Evolutionary conservation across 352 stramenopile genomes (phyloP), one percentile per base, ranked within the genome.

Genomic region (Globisporangium recalcitrans): DNA sequence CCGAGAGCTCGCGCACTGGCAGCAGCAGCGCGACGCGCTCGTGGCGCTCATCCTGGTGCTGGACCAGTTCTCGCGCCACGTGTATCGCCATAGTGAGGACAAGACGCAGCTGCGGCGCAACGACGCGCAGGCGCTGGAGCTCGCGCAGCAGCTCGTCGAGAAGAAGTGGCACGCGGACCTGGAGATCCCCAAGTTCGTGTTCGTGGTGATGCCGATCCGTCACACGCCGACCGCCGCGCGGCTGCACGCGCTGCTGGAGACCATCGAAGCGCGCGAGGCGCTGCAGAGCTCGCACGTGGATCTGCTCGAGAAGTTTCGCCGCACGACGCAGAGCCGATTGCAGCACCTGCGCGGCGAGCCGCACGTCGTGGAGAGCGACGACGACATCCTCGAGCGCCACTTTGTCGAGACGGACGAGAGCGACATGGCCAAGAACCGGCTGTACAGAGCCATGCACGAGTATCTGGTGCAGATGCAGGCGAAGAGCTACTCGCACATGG

Each of bases 61-160:
- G 19, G 90, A 97, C 65, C 90, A 96, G 64, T 87, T 96, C 65
- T 91, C 86, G 24, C 73, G 88, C 1, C 88, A 96, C 60, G 66
- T 94, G 10, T 87, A 90, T 60, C 78, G 88, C 46, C 54, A 74
- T 29, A 46, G 34, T 8, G 65, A 67, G 9, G 63, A 68, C 46
- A 65, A 74, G 26, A 59, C 65, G 26, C 51, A 65, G 4, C 40
- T 77, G 19, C 54, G 62, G 8, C 44, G 48, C 22, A 90, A 94
- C 40, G 78, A 91, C 56, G 67, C 61, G 13, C 59, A 87, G 14
- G 74, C 73, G 21, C 62, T 88, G 10, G 61, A 60, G 32, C 51
- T 91, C 53, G 72, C 78, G 27, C 66, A 78, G 47, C 64, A 80
- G 57, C 61, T 91, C 21, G 67, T 90, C 48, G 72, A 55, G 5